Conservation (phyloP, 1,284 basidiomycete genomes). For the Fomes fomentarius region DNA sequence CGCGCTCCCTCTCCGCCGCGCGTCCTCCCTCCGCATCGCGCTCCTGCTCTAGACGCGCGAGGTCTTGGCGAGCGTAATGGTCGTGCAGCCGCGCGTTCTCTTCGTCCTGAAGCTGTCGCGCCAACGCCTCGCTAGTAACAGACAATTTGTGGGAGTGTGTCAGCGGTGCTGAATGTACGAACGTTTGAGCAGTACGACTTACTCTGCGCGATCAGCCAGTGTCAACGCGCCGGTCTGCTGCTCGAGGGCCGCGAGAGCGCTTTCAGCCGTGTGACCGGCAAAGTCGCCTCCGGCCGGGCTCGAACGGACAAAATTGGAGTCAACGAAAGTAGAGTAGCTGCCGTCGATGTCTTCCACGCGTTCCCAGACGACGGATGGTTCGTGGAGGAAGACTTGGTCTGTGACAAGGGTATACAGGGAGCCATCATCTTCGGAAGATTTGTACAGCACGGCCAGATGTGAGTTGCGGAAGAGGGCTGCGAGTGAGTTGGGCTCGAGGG, state of each 20-base stretch:
- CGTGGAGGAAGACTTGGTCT: constrained; percentile 78
- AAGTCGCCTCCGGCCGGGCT: constrained; percentile 79
- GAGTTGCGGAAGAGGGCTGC: constrained; percentile 88
- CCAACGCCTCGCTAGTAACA: constrained; percentile 59
- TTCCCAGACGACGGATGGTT: constrained; percentile 86
- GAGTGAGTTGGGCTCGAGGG: constrained; percentile 57
- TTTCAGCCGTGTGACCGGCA: constrained; percentile 73
- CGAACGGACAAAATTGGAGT: constrained; percentile 64
- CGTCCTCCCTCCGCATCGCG: constrained; percentile 35
- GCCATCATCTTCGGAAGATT: constrained; percentile 45
- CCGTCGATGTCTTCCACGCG: constrained; percentile 87
- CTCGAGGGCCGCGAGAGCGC: constrained; percentile 43
- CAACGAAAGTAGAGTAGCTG: constrained; percentile 73
- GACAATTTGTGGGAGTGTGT: not conserved
- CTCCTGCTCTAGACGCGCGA: constrained; percentile 33
- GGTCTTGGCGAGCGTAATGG: constrained; percentile 43
- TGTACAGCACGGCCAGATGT: constrained; percentile 87
- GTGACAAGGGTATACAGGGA: constrained; percentile 82
- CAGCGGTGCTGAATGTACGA: not conserved
- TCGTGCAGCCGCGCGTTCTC: constrained; percentile 60
- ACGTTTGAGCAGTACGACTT: constrained; percentile 32
- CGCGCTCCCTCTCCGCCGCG: constrained; percentile 1
- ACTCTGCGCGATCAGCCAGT: constrained; percentile 57
- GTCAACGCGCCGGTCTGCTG: constrained; percentile 32
- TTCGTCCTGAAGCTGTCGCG: constrained; percentile 72